Percentiles rank a stretch among this genome's conserved stretches.
These are phyloP conservation scores for Wolfiporia cocos DNA, from an alignment of 1,284 basidiomycete genomes.

Conservation along the genomic window DNA sequence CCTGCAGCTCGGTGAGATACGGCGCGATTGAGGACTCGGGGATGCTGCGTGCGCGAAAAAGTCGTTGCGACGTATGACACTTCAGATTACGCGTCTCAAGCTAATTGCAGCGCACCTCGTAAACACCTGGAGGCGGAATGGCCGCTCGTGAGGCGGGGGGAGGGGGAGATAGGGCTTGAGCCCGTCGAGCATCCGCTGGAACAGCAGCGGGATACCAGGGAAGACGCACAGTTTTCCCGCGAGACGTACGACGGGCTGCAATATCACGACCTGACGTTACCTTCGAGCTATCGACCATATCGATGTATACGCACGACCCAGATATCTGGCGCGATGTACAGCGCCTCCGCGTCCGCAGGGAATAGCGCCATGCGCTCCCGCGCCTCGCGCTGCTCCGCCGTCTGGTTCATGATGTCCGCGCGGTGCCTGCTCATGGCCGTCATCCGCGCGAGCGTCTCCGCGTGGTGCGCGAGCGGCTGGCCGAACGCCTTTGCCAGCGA, in stretches of 20 bases:
- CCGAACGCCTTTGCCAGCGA: slow-evolving; percentile 84
- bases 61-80: slow-evolving; percentile 5
- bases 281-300: neutral
- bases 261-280: neutral
- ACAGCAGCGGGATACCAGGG: slow-evolving; percentile 86
- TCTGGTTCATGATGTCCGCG: slow-evolving; percentile 50
- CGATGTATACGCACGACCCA: slow-evolving; percentile 65
- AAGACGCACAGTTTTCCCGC: slow-evolving; percentile 83
- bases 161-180: slow-evolving; percentile 73
- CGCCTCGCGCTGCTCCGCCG: slow-evolving; percentile 65
- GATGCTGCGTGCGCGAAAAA: slow-evolving; percentile 36
- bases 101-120: slow-evolving; percentile 49
- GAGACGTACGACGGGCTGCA: slow-evolving; percentile 76
- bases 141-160: slow-evolving; percentile 64
- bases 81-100: neutral
- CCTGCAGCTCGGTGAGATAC: slow-evolving; percentile 76
- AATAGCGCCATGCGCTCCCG: slow-evolving; percentile 82
- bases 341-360: slow-evolving; percentile 67
- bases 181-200: slow-evolving; percentile 73
- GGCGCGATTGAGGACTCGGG: slow-evolving; percentile 90
- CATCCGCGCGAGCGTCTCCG: slow-evolving; percentile 82
- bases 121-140: slow-evolving; percentile 72
- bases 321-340: slow-evolving; percentile 68
- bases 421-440: slow-evolving; percentile 54
- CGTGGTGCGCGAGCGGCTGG: slow-evolving; percentile 69